Base-by-base conservation (phyloP, 371 early-diverging fungal species). In the Fennellomyces sp. region DNA sequence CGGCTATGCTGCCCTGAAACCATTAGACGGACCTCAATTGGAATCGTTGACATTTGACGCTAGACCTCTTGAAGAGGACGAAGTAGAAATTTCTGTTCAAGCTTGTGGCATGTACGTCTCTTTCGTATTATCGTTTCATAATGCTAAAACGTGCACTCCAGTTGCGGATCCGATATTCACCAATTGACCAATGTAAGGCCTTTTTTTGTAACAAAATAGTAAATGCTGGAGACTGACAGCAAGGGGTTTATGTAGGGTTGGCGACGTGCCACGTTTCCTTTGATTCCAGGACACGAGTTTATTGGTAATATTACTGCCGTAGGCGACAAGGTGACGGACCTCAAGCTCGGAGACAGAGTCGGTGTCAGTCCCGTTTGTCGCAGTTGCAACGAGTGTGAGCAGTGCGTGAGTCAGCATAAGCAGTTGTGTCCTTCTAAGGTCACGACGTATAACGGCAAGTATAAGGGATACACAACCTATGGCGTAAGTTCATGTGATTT, bases 241-340 rank as follows among this genome's bases (percentile, higher is more conserved):
- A 23, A 33, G 15, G 23, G 7, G 83, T 53, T 61, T 81, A 62
- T 17, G 28, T 62, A 77, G 78, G 78, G 78, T 13, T 77, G 78
- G 78, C 65, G 70, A 33, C 57, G 78, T 27, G 72, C 78, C 11
- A 66, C 31, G 1, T 77, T 57, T 52, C 91, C 92, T 2, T 73
- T 85, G 19, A 82, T 92, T 51, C 82, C 84, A 29, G 93, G 93
- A n/a, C 93, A 92, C 66, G 90, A 91, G 69, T 84, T 91, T 28
- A 73, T 91, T 58, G 91, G 91, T 30, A 73, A 65, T 39, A 76
- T 91, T 8, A 76, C 83, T n/a, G 76, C 78, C 5, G 67, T 73
- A 17, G 91, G 91, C 15, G 60, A 53, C 3, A 42, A 65, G 26
- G 85, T 85, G 2, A 66, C 61, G 1, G 51, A 81, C 11, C 56